Evolutionary conservation across 345 rosid species (phyloP), one percentile per base, ranked within the genome.

Genomic region (Populus davidiana): DNA sequence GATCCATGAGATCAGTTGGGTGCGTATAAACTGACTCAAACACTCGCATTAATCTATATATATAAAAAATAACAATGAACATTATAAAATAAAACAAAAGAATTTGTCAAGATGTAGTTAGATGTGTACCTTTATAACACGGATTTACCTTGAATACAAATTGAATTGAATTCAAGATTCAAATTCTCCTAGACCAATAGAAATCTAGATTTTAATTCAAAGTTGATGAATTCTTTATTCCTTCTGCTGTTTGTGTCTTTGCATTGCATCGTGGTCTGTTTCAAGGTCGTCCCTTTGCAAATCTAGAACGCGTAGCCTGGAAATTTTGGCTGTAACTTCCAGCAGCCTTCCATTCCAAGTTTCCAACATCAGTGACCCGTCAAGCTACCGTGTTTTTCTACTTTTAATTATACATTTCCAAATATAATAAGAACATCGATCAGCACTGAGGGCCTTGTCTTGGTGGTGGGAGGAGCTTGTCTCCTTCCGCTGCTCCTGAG

Each of bases 151-250:
- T 47, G 61, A 43, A 62, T 9, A 6, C 3, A 7, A 21, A 25
- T 43, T 77, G 79, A 69, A 59, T 69, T 77, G 73, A 56, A 29
- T 69, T 43, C 75, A 70, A 59, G 61, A 70, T 77, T 70, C 70
- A 71, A 17, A 31, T 27, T 65, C 41, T 65, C 7, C 2, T 0
- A 6, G 69, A 59, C 64, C 29, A 10, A 52, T 66, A 14, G 35
- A 68, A 77, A 77, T 69, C 27, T 59, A 69, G 29, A 39, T 52
- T 69, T 43, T 7, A 10, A 38, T 65, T 36, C 71, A 68, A 68
- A 20, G 12, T 38, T 13, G 4, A 25, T 39, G 17, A 33, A 18
- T 61, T 59, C 14, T 49, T 23, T 44, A 7, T 71, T 54, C 3
- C 8, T n/a, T 1, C 2, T 41, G 44, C 44, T 18, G 12, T 3